These are phyloP conservation scores for Sporothrix phasma DNA, from an alignment of 2,329 filamentous ascomycete species.

Conservation along the genomic window DNA sequence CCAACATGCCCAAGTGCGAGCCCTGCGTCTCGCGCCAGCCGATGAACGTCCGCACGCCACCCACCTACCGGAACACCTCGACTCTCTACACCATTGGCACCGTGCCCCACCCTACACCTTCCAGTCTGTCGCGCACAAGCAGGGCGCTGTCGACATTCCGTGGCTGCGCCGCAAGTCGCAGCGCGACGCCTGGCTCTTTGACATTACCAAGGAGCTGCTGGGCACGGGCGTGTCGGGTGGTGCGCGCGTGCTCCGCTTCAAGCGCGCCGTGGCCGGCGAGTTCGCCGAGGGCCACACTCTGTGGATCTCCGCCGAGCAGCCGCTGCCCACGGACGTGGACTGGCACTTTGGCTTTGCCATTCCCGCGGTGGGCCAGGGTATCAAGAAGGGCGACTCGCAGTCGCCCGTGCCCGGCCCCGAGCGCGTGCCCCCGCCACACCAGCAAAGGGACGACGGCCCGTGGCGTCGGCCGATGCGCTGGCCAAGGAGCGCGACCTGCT, in stretches of 20 bases:
- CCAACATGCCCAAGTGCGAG: constrained; percentile 64
- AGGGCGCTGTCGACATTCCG: constrained; percentile 48
- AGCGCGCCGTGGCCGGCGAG: constrained; percentile 68
- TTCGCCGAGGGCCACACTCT: constrained; percentile 54
- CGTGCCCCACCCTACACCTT: constrained; percentile 90
- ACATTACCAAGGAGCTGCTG: constrained; percentile 60
- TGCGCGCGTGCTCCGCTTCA: constrained; percentile 62
- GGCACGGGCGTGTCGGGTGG: constrained; percentile 52
- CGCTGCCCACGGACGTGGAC: constrained; percentile 60
- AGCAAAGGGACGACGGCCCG: constrained; percentile 37
- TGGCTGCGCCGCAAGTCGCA: constrained; percentile 58
- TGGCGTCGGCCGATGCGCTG: constrained; percentile 43
- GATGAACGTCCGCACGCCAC: constrained; percentile 56
- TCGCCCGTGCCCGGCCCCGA: constrained; percentile 51
- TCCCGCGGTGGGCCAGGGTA: constrained; percentile 41
- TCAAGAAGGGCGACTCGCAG: constrained; percentile 43
- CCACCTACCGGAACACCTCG: constrained; percentile 61
- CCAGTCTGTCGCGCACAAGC: constrained; percentile 54
- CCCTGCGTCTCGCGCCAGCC: constrained; percentile 58
- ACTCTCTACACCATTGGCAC: constrained; percentile 71
- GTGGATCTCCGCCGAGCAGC: constrained; percentile 67
- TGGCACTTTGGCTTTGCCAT: constrained; percentile 86
- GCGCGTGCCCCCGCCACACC: constrained; percentile 40
- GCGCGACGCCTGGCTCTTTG: constrained; percentile 70
- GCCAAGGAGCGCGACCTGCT: constrained; percentile 47